Base-by-base conservation (phyloP, 2,329 filamentous ascomycete species). In the Ascosphaera aggregata region DNA sequence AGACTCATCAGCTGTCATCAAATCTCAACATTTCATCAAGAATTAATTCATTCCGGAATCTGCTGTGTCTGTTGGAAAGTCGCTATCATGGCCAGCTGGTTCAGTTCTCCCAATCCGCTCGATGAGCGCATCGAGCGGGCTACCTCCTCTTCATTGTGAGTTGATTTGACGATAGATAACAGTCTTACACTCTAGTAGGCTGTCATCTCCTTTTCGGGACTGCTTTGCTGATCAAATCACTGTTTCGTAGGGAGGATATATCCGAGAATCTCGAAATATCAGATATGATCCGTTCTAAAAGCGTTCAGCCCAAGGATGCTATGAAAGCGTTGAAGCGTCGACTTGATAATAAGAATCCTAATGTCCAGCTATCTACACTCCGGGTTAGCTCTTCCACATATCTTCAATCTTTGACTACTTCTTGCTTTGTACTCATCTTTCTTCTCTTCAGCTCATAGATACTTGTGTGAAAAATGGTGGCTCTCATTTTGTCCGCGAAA, bases 401-500 rank as follows among this genome's bases (percentile, higher is more conserved):
- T 15, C 36, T 31, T 37, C 4, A n/a, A 20, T 34, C 18, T 19
- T 40, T 34, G 34, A 19, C 16, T 20, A 16, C 35, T 4, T 22
- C 5, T 22, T 34, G 37, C 16, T 16, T 15, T 20, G n/a, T 9
- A 24, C 24, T 42, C 38, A 34, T 18, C 24, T 20, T 39, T 45
- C 44, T 36, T 38, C 38, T 27, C 43, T 27, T 11, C 48, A 76
- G 82, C 76, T 98, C 51, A 93, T 85, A 46, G 89, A 98, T 62
- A 95, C 89, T 1, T 98, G 89, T 55, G 84, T 95, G 44, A 98
- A 98, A 64, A 98, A 98, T 64, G 89, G 89, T 43, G 89, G 89
- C 48, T 71, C 78, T 31, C 89, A 98, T 59, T 98, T 98, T 58
- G 74, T 98, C 38, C 69, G 76, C 47, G 89, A 98, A 62, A 89